Evolutionary conservation across 345 rosid species (phyloP), one percentile per base, ranked within the genome.

Genomic region (Isatis tinctoria): DNA sequence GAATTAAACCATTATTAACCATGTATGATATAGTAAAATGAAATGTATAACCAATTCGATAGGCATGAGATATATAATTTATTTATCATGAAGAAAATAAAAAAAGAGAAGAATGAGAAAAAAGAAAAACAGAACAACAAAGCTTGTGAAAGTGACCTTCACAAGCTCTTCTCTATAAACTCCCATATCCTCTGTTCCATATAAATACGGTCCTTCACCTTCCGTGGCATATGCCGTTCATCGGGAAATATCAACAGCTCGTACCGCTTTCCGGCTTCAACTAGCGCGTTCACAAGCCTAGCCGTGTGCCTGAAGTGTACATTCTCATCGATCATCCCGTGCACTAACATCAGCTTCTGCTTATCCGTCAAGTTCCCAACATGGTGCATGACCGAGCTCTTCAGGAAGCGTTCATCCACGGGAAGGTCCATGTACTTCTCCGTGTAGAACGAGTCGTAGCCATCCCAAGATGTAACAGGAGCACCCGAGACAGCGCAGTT

Each of bases 121-220:
- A 14, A 22, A n/a, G 37, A 35, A 18, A 33, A 20, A 32, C 18
- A 49, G 17, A 18, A 41, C 18, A 44, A 44, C 71, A 41, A 62
- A 4, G 70, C 65, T 53, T 43, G 3, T 22, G 32, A 33, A 65
- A 8, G 17, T 59, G 26, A 67, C 13, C 9, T 17, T 64, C 87
- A 94, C 78, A 94, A 83, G 78, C 70, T 86, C 80, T 78, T 85
- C 69, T 91, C 88, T 10, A 91, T 78, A 74, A 91, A 91, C 68
- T 91, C 97, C 96, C 97, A 91, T 10, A 94, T 88, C 81, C 93
- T 88, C 81, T 87, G 88, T 75, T 94, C 97, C 99, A 94, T 94
- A 65, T 94, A 94, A 57, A 86, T 64, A 16, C 93, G 83, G 73
- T 90, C 92, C 63, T 78, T 79, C 11, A 44, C 85, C 66, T 81